Base-by-base conservation (phyloP, 108 stramenopile species). In the Bacterosira constricta region DNA sequence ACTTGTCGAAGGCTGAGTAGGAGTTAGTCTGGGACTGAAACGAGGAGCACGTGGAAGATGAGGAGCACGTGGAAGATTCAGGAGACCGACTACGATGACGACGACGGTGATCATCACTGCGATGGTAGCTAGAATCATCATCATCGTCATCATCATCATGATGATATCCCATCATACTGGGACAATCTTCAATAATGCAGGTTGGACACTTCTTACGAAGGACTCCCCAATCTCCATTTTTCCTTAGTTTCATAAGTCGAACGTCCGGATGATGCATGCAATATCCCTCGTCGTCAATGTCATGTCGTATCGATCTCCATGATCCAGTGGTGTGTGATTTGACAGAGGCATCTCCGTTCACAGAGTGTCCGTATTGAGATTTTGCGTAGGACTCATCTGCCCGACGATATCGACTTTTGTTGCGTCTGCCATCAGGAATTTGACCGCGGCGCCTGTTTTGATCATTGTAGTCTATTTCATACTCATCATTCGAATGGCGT, bases 251-350 rank as follows among this genome's bases (percentile, higher is more conserved):
- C 53, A 54, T 54, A 0, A 54, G 53, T 1, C 31, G 53, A 5
- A 54, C 31, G 53, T 54, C 53, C 1, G 53, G 53, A 54, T 54
- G 53, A 31, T 34, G 31, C 31, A 30, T 31, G 31, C 53, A 54
- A n/a, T 54, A 54, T 34, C 53, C 53, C 32, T 54, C 53, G 30
- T 54, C 32, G 15, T 54, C 53, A 31, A 54, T 31, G 31, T 54
- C 53, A 31, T 29, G 53, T 32, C 53, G 31, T n/a, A 31, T 3
- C 13, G 30, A 0, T 11, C 17, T 4, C 10, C n/a, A n/a, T n/a
- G n/a, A n/a, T n/a, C n/a, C n/a, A n/a, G 34, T n/a, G 9, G 18
- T 9, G 29, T 15, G 31, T 30, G 52, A 53, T 42, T n/a, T 5
- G 27, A 53, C 52, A 29, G 26, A 30, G 52, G 1, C 52, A 30